Base-by-base conservation (phyloP, 1,284 basidiomycete species). In the Pterulicium gracile region DNA sequence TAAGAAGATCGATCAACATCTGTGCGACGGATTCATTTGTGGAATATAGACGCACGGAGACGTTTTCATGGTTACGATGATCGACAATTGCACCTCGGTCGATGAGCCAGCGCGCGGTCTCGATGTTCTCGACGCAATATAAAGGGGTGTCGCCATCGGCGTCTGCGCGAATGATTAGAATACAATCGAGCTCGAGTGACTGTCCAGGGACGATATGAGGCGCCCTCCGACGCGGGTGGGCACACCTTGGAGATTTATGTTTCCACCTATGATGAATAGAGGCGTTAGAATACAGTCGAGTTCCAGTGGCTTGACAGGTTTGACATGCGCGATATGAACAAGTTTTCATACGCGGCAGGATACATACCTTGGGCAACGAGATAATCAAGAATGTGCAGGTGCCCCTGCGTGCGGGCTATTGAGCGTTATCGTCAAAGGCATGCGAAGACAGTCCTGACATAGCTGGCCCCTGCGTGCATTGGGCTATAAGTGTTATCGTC, bases 191-290 rank as follows among this genome's bases (percentile, higher is more conserved):
- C n/a, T n/a, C n/a, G n/a, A n/a, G n/a, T n/a, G n/a, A n/a, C n/a
- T n/a, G n/a, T n/a, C n/a, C n/a, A n/a, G n/a, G n/a, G n/a, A n/a
- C n/a, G n/a, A n/a, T n/a, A n/a, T n/a, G n/a, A n/a, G n/a, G n/a
- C n/a, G n/a, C n/a, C n/a, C n/a, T n/a, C n/a, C n/a, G n/a, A n/a
- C n/a, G n/a, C n/a, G n/a, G n/a, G n/a, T n/a, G n/a, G n/a, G n/a
- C n/a, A n/a, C n/a, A n/a, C n/a, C n/a, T n/a, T n/a, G n/a, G n/a
- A 92, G 64, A 58, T 96, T 93, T 52, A 94, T 85, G 59, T 95
- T 73, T 46, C 91, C 93, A 17, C 91, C 83, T 84, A 55, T 22
- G 46, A 14, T 49, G 41, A 52, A 39, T n/a, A n/a, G n/a, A n/a
- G n/a, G n/a, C n/a, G n/a, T n/a, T n/a, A n/a, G n/a, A n/a, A n/a